Percentiles rank a stretch among this genome's conserved stretches.
Evolutionary conservation across 2,329 filamentous ascomycete genomes (phyloP).

Genomic region (Stemphylium vesicarium): DNA sequence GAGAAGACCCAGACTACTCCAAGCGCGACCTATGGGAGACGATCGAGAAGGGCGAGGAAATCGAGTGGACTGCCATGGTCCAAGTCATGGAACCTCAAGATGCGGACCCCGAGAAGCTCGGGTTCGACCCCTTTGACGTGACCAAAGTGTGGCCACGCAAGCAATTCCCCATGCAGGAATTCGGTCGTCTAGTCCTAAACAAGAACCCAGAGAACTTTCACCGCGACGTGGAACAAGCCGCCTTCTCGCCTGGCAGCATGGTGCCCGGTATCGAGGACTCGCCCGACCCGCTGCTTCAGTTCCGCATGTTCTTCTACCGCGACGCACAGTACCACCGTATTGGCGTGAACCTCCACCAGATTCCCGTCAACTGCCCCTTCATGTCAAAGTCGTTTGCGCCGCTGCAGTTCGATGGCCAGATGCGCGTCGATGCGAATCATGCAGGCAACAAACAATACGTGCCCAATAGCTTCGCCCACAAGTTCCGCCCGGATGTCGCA

Average conservation of each 20-base stretch:
- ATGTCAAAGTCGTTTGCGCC: slow-evolving; percentile 56
- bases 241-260: slow-evolving; percentile 59
- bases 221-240: slow-evolving; percentile 47
- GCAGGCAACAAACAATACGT: slow-evolving; percentile 59
- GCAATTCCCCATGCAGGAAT: slow-evolving; percentile 58
- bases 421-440: slow-evolving; percentile 58
- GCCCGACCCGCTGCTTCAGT: slow-evolving; percentile 28
- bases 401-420: slow-evolving; percentile 58
- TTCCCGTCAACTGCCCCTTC: slow-evolving; percentile 56
- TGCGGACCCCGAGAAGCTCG: slow-evolving; percentile 56
- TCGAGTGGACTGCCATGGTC: slow-evolving; percentile 54
- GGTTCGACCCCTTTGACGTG: slow-evolving; percentile 61
- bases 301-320: slow-evolving; percentile 38
- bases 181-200: slow-evolving; percentile 59
- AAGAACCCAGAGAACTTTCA: slow-evolving; percentile 62
- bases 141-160: slow-evolving; percentile 61
- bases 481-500: slow-evolving; percentile 59
- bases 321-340: slow-evolving; percentile 61
- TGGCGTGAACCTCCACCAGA: slow-evolving; percentile 60
- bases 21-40: slow-evolving; percentile 56
- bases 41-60: slow-evolving; percentile 52
- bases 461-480: slow-evolving; percentile 60
- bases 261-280: slow-evolving; percentile 59
- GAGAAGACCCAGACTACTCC: slow-evolving; percentile 59
- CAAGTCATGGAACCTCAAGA: slow-evolving; percentile 57